Evolutionary conservation across 345 rosid species (phyloP).

Genomic region (Zanthoxylum bungeanum): DNA sequence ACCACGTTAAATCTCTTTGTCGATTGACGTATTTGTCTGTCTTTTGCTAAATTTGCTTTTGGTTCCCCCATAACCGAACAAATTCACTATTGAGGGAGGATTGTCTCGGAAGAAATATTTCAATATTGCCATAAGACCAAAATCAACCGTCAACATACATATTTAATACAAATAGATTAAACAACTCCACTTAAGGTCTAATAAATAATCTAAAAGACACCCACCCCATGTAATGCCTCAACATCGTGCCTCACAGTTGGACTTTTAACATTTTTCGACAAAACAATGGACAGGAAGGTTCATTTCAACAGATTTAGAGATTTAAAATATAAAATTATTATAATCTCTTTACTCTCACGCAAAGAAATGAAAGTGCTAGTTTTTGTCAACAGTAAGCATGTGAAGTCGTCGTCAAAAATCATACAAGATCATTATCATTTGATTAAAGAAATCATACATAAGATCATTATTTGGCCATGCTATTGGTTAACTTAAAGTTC

Average conservation of each 20-base stretch:
- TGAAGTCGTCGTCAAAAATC: not conserved
- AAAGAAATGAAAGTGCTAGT: not conserved
- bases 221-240: not conserved
- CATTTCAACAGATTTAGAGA: not conserved
- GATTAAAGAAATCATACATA: too few species aligned
- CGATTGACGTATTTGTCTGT: too few species aligned
- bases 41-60: too few species aligned
- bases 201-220: not conserved
- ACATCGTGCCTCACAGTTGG: not conserved
- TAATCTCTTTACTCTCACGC: not conserved
- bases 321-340: not conserved
- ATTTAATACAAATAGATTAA: too few species aligned
- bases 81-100: too few species aligned
- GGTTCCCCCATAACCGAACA: too few species aligned
- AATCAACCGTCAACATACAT: too few species aligned
- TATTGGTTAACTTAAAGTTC: not conserved
- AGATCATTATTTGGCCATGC: not conserved
- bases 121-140: too few species aligned
- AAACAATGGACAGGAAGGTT: not conserved
- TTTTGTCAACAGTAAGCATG: not conserved
- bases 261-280: not conserved
- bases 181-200: not conserved
- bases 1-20: too few species aligned
- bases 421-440: not conserved
- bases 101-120: too few species aligned